phyloP scores from a whole-genome alignment of 805 yeast genomes.

The Kluyveromyces aestuarii region DNA sequence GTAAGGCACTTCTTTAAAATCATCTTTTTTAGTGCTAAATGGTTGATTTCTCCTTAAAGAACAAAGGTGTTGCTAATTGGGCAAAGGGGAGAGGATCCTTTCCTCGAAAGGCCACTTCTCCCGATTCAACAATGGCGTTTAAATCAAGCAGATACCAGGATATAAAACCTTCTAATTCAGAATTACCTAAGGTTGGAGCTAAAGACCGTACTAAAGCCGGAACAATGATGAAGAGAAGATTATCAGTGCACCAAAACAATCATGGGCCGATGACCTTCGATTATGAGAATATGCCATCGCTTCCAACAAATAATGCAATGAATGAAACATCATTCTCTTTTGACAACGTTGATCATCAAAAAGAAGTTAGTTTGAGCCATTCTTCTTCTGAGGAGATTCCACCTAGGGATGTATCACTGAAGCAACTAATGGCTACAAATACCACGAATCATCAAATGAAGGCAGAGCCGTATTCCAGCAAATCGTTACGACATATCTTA shows the following conservation, averaged over 20 bases:
- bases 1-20: not conserved
- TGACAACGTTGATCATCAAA: not conserved
- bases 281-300: constrained; percentile 16
- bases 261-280: constrained; percentile 3
- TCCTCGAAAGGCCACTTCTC: constrained; percentile 5
- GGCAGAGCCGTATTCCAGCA: constrained; percentile 1
- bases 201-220: constrained; percentile 32
- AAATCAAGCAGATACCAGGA: constrained; percentile 17
- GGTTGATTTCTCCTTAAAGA: constrained; percentile 29
- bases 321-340: not conserved
- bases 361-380: not conserved
- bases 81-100: constrained; percentile 6
- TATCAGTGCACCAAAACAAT: constrained; percentile 31
- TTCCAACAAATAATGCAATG: constrained; percentile 18
- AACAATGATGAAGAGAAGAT: constrained; percentile 35
- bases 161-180: constrained; percentile 10
- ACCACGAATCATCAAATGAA: constrained; percentile 1
- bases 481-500: constrained; percentile 26
- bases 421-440: not conserved
- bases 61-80: constrained; percentile 23
- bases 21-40: constrained; percentile 5
- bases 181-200: constrained; percentile 28
- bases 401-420: not conserved
- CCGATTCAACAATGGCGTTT: constrained; percentile 5
- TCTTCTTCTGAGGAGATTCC: not conserved